Percentiles rank a stretch among this genome's conserved stretches.
phyloP scores from a whole-genome alignment of 495 filamentous ascomycete genomes.

The Evansstolkia leycettana region DNA sequence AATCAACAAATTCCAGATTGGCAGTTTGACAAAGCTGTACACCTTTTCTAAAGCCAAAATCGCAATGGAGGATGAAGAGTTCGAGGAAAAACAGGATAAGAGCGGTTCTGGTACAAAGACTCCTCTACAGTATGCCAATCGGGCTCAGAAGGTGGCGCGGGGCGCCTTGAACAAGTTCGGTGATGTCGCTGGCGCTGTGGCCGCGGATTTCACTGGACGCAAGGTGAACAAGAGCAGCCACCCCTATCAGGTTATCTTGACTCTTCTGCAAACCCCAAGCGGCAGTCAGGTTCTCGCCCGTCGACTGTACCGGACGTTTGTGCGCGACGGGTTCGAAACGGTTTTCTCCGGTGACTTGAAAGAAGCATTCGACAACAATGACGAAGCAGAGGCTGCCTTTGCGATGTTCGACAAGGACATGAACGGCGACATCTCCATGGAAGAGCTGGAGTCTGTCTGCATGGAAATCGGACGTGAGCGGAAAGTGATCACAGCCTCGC shows the following conservation, averaged over 20 bases:
- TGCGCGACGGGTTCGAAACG: slow-evolving; percentile 58
- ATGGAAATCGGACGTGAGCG: slow-evolving; percentile 92
- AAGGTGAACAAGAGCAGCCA: slow-evolving; percentile 62
- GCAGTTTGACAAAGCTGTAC: slow-evolving; percentile 70
- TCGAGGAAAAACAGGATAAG: slow-evolving; percentile 38
- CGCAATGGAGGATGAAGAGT: slow-evolving; percentile 58
- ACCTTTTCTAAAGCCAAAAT: slow-evolving; percentile 65
- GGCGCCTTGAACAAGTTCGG: slow-evolving; percentile 68
- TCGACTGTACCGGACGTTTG: slow-evolving; percentile 85
- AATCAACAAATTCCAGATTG: slow-evolving; percentile 82
- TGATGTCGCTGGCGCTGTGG: slow-evolving; percentile 78
- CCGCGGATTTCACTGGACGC: slow-evolving; percentile 88
- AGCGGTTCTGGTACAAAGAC: slow-evolving; percentile 50
- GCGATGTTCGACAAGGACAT: slow-evolving; percentile 91
- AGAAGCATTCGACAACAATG: slow-evolving; percentile 67
- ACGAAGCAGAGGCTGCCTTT: slow-evolving; percentile 88
- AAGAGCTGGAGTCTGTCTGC: slow-evolving; percentile 85
- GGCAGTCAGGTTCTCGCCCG: slow-evolving; percentile 83
- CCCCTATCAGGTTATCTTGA: slow-evolving; percentile 69
- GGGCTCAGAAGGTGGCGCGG: slow-evolving; percentile 57
- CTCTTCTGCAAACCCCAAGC: slow-evolving; percentile 56
- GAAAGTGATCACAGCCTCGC: slow-evolving; percentile 84
- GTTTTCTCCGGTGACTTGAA: slow-evolving; percentile 67
- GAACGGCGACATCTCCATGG: slow-evolving; percentile 94
- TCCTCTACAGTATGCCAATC: slow-evolving; percentile 53